A percentile compares a stretch with the other conserved stretches of the same genome.
These are phyloP conservation scores for Xylariaceae sp. DNA, from an alignment of 2,329 filamentous ascomycete genomes.

Conservation along the genomic window DNA sequence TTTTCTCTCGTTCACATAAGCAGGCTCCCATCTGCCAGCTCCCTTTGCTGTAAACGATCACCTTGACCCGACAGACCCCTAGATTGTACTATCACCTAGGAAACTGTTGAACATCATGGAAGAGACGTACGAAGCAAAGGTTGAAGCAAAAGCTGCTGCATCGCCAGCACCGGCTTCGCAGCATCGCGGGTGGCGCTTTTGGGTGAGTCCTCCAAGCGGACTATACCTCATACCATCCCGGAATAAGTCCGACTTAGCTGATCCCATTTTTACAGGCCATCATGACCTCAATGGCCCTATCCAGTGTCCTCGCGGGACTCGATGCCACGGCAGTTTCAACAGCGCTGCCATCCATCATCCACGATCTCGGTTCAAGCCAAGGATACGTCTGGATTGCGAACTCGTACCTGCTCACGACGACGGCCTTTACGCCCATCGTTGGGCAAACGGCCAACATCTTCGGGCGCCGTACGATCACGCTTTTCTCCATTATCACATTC, in stretches of 20 bases:
- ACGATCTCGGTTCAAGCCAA: constrained; percentile 13
- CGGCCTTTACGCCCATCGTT: constrained; percentile 41
- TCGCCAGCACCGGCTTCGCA: constrained; percentile 2
- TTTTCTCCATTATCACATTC: constrained; percentile 45
- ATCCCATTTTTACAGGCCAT: constrained; percentile 5
- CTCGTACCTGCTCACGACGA: constrained; percentile 23
- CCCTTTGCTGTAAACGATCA: no score
- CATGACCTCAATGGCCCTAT: constrained; percentile 9
- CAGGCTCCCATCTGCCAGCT: no score
- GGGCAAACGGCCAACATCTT: constrained; percentile 45
- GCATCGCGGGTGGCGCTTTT: constrained; percentile 11
- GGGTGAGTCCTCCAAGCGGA: constrained; percentile 11
- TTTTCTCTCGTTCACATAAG: no score
- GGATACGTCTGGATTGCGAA: constrained; percentile 20
- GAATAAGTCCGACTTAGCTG: not conserved
- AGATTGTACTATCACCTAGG: no score
- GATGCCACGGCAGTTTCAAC: constrained; percentile 18
- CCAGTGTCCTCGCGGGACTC: constrained; percentile 11
- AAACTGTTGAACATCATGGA: no score
- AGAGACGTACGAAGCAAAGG: no score
- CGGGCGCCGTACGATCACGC: constrained; percentile 37
- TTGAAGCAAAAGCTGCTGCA: no score
- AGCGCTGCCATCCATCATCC: constrained; percentile 20
- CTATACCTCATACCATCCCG: not conserved
- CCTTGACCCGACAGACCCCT: no score